Evolutionary conservation across 2,329 filamentous ascomycete genomes (phyloP), one percentile per base, ranked within the genome.

Genomic region (Atkinsonella hypoxylon): DNA sequence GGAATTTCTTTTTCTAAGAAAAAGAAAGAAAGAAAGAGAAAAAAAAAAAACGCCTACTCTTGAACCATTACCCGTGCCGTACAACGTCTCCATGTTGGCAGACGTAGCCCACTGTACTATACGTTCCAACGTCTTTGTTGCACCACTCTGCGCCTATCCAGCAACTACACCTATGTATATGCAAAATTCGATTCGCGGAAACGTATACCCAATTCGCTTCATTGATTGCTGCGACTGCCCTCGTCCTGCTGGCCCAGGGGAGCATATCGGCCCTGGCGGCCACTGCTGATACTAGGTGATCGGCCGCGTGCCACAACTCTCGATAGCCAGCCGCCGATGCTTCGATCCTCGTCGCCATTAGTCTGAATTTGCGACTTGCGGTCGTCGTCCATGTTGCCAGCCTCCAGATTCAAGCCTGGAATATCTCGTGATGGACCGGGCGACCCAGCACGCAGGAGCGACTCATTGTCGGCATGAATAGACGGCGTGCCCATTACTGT

Each of bases 341-440:
- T 65, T 52, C 70, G 64, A n/a, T 68, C 64, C 12, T 66, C 65
- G 3, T 60, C 63, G 22, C 65, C 62, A 34, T 57, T 58, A 2
- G 57, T 57, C 55, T 64, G 62, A 3, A 57, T 59, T 49, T 68
- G 67, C 3, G 69, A 67, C 61, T 77, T 77, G 45, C 62, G 67
- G 36, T 72, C 68, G 26, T 73, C 68, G 36, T 73, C 67, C 15
- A 87, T 73, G 47, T 81, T 75, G 1, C 89, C 87, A 22, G 38
- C 86, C 40, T 94, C 83, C 51, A 96, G 86, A 59, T 89, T 82
- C 51, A 96, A 74, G 9, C 85, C 83, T 1, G 89, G 89, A 53
- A 95, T 89, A 8, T 82, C 81, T 56, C 74, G 80, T 4, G 85
- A 80, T 1, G 83, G 70, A 12, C 77, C 80, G 54, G 79, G 83